These are phyloP conservation scores for Fusarium pseudocircinatum DNA, from an alignment of 2,329 filamentous ascomycete species.

Conservation along the genomic window DNA sequence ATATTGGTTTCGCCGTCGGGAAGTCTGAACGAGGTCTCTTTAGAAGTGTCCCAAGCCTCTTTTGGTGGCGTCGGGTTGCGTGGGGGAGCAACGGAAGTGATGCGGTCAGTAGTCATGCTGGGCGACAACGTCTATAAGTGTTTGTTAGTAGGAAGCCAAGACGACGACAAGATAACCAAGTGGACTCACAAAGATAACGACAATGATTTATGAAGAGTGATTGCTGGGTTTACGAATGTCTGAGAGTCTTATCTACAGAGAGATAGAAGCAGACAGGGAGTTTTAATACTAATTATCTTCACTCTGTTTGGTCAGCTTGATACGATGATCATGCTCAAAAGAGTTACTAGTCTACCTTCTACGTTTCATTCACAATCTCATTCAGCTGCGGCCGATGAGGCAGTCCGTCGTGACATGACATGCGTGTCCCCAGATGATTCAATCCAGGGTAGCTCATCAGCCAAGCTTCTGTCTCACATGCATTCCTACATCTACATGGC, in stretches of 20 bases:
- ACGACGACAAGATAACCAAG: neutral
- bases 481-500: too few relatives aligned
- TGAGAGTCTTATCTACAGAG: neutral
- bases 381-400: neutral
- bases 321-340: neutral
- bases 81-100: slow-evolving; percentile 1
- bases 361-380: neutral
- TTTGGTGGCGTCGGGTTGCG: slow-evolving; percentile 21
- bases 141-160: neutral
- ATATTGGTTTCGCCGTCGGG: slow-evolving; percentile 17
- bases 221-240: neutral
- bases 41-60: slow-evolving; percentile 7
- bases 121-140: neutral
- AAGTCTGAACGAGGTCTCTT: slow-evolving; percentile 6
- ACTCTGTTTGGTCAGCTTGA: neutral
- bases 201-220: neutral
- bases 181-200: neutral
- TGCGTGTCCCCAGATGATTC: neutral
- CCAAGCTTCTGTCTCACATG: neutral
- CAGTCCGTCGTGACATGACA: neutral
- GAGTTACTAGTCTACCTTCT: neutral
- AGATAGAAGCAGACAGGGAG: neutral
- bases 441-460: neutral
- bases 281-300: neutral
- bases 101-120: slow-evolving; percentile 1